Base-by-base conservation (phyloP, 2,329 filamentous ascomycete species). In the Colletotrichum sp. region DNA sequence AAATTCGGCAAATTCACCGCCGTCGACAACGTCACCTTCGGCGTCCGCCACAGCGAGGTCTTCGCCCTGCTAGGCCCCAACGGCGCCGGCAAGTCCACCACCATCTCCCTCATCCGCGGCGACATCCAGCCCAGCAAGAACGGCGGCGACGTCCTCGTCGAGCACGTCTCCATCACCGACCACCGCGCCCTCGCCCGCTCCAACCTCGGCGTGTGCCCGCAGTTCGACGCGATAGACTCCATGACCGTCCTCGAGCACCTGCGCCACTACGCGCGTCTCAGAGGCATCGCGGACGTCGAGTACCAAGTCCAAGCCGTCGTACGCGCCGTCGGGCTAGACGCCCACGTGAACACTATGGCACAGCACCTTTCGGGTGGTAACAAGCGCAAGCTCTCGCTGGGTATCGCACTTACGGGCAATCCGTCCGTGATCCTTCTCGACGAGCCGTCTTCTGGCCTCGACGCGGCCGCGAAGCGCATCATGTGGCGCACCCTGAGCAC, bases 181-280 rank as follows among this genome's bases (percentile, higher is more conserved):
- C 90, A 93, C 77, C 91, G 95, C 10, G 92, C 94, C 2, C 88
- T 90, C 2, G 96, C 96, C 4, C 91, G 96, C 61, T 88, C 90
- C 2, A 91, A 95, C 79, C 90, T 98, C 0, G 96, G 96, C 21
- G 96, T 98, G 0, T 98, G 96, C 79, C 96, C 96, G 0, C 96
- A 96, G 82, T 94, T 94, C 79, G 94, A 96, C 80, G 96, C 96
- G 9, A 93, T 98, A 86, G 96, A 98, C 83, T 90, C 93, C 69
- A 96, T 98, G 95, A 97, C 96, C 0, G 95, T 97, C 0, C 86
- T 92, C 3, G 95, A 98, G 81, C 96, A 98, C 79, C 89, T 98
- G 3, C 87, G 90, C 61, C 98, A 98, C 86, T 98, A 98, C 82
- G 96, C 96, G 7, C 91, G 92, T 61, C 92, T 96, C 13, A 92